Evolutionary conservation across 1,139 yeast genomes (phyloP), one percentile per base, ranked within the genome.

Genomic region (Hansenula lynferdii): DNA sequence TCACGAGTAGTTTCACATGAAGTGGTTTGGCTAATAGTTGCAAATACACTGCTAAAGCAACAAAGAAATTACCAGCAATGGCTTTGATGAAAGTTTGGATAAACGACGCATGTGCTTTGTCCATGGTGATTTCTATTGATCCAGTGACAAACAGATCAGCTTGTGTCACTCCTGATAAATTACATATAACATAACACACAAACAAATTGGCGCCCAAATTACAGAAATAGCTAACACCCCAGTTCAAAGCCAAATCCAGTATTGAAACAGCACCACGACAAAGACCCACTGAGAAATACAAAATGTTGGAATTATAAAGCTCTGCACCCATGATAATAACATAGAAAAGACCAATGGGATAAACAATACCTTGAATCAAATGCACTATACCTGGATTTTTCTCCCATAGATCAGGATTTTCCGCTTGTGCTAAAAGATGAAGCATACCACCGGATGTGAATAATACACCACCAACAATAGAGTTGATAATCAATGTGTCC

Each of bases 381-480:
- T 64, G 69, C 2, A 80, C 65, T 1, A 79, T 35, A 0, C 86
- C 89, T 0, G 79, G 80, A 48, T 77, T 70, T 0, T 48, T 50
- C 5, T 62, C 56, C 37, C 59, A 54, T 2, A 75, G 45, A 0
- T 58, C 69, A 0, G 73, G 72, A 41, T 72, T 67, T 28, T 73
- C 72, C 0, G 84, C 69, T 49, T 78, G 78, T 6, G 75, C 65
- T 48, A 74, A 60, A 3, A 80, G 65, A 49, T 73, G 76, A 18
- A 85, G 65, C 85, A 85, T 78, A 0, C 92, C 87, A 10, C 95
- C 95, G 2, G 80, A 64, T 22, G 82, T 61, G 57, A 85, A 84
- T 11, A 85, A 57, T 1, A 82, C 52, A 0, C 90, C 95, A 3
- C 90, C 95, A 47, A 82, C 60, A 10, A 84, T 56, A 1, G 89